Evolutionary conservation across 192 early-diverging fungal genomes (phyloP).

Genomic region (Allomyces macrogynus): DNA sequence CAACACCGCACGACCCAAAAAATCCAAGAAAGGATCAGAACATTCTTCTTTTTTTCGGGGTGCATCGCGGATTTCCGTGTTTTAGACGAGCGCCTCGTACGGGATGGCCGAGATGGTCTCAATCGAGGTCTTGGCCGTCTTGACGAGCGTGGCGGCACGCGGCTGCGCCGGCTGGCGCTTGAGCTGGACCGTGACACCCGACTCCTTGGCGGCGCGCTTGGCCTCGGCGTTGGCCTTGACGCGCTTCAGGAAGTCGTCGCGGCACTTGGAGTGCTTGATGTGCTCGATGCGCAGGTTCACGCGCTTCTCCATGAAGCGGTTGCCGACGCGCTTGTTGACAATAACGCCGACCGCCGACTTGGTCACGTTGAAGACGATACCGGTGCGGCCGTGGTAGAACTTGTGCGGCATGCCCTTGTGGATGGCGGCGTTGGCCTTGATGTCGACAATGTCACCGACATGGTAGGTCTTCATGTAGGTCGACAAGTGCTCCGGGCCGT

Average conservation of each 20-base stretch:
- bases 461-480: constrained; percentile 98
- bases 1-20: not conserved
- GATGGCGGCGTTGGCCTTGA: constrained; percentile 96
- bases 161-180: constrained; percentile 84
- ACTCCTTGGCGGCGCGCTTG: constrained; percentile 63
- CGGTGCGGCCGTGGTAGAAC: constrained; percentile 98
- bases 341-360: constrained; percentile 97
- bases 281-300: constrained; percentile 97
- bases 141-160: constrained; percentile 69
- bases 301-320: constrained; percentile 96
- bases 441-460: constrained; percentile 98
- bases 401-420: constrained; percentile 99
- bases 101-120: constrained; percentile 86
- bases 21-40: not conserved
- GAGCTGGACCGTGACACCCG: constrained; percentile 51
- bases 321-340: constrained; percentile 93
- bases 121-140: constrained; percentile 70
- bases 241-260: constrained; percentile 88
- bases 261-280: constrained; percentile 99
- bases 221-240: constrained; percentile 83
- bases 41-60: not conserved
- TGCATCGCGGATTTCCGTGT: too few species aligned
- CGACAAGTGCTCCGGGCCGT: constrained; percentile 79
- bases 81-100: constrained; percentile 66
- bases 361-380: constrained; percentile 99